A percentile compares a stretch with the other conserved stretches of the same genome.
Conservation (phyloP, 441 rosid species). For the Adansonia grandidieri region DNA sequence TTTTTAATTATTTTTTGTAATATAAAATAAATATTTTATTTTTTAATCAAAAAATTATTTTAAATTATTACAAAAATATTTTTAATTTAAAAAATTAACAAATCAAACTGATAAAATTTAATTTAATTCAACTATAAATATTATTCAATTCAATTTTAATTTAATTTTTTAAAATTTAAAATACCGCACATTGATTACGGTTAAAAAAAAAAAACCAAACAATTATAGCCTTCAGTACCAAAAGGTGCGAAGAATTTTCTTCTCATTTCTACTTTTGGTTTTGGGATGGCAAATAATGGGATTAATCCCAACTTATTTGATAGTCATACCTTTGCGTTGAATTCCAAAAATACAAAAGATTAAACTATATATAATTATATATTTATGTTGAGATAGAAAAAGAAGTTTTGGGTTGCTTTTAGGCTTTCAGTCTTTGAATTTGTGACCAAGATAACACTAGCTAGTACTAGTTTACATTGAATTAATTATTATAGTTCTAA, state of each 20-base stretch:
- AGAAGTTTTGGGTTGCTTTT: not conserved
- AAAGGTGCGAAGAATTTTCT: not conserved
- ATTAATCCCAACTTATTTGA: not conserved
- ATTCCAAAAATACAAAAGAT: not conserved
- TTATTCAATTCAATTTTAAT: no score
- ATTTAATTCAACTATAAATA: no score
- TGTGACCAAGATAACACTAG: not conserved
- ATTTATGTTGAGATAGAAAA: not conserved
- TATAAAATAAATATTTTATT: no score
- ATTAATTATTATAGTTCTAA: not conserved
- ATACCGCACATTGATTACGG: no score
- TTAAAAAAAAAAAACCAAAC: no score
- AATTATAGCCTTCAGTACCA: not conserved
- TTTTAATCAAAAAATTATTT: no score
- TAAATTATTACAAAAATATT: no score
- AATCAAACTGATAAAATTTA: no score
- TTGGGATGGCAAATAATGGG: not conserved
- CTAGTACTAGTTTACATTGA: not conserved
- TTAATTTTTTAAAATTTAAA: not conserved
- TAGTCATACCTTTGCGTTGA: not conserved
- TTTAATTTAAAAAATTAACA: no score
- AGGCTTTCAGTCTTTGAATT: not conserved
- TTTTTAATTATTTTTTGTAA: no score
- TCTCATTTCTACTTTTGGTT: not conserved
- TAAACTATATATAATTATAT: not conserved